phyloP scores from a whole-genome alignment of 345 rosid genomes.

The Iberis pinnata region DNA sequence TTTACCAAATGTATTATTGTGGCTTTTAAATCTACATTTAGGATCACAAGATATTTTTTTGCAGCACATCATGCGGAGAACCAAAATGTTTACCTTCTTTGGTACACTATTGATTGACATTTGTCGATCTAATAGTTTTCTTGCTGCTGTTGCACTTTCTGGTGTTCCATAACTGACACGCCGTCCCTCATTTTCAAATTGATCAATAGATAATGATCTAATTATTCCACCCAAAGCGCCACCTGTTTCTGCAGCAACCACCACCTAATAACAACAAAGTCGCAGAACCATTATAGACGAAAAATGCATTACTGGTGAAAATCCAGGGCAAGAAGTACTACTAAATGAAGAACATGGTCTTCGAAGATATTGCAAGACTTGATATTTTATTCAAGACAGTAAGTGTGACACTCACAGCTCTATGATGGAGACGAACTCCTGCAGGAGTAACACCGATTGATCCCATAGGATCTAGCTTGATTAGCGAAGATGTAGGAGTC shows the following conservation, averaged over 20 bases:
- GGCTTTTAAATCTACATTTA: not conserved
- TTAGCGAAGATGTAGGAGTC: constrained; percentile 45
- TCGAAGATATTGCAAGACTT: constrained; percentile 5
- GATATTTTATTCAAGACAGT: not conserved
- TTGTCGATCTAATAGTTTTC: constrained; percentile 78
- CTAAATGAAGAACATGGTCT: constrained; percentile 10
- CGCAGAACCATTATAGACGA: constrained; percentile 11
- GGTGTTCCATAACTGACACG: constrained; percentile 81
- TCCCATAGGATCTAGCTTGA: constrained; percentile 58
- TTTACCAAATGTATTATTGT: not conserved
- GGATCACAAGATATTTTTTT: constrained; percentile 5
- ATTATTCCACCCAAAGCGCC: constrained; percentile 86
- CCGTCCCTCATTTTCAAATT: constrained; percentile 83
- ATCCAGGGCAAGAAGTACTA: not conserved
- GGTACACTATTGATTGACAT: constrained; percentile 81
- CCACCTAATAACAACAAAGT: constrained; percentile 47
- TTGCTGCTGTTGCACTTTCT: constrained; percentile 72
- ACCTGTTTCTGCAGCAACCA: constrained; percentile 78
- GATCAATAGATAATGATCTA: constrained; percentile 72
- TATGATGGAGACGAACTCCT: constrained; percentile 71
- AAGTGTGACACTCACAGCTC: constrained; percentile 50
- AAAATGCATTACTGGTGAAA: not conserved
- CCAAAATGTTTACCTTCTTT: constrained; percentile 47
- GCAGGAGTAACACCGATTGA: constrained; percentile 41
- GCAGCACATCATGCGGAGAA: constrained; percentile 8